Evolutionary conservation across 208 protist species (phyloP), one percentile per base, ranked within the genome.

Genomic region (Vickermania ingenoplastis): DNA sequence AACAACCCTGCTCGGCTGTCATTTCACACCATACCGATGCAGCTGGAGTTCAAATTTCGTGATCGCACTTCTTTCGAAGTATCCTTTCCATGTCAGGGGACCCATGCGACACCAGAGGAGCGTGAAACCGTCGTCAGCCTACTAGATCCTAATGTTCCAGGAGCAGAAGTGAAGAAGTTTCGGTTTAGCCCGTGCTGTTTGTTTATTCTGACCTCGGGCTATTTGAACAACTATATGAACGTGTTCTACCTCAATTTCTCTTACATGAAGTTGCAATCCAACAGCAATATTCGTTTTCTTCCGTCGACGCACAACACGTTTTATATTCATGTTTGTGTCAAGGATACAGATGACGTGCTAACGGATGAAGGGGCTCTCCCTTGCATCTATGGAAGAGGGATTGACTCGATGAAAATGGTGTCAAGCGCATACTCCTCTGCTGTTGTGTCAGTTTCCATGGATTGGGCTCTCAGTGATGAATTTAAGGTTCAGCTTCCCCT

Each of bases 401-500:
- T 95, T 24, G 82, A 77, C 60, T 74, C 71, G 49, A 25, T 82
- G 31, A 74, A 74, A n/a, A 70, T 95, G 59, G 80, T 89, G 45
- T 85, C 84, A 0, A 65, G 57, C 22, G 61, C 76, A 22, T 92
- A 77, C 80, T 79, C 74, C 24, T 79, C 83, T 41, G 73, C 83
- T 26, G 73, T 88, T 31, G 79, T 87, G 59, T 45, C 36, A n/a
- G 76, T 53, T 41, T 73, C 59, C 48, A 62, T 50, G 51, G 78
- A 91, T 27, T 78, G 81, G 24, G 27, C 57, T 11, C 63, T 95
- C 13, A 91, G 57, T 64, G 85, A 95, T 56, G 88, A 95, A 63
- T 82, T 92, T 71, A 95, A 95, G 74, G 63, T 95, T 31, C 85
- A 92, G 66, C 73, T 95, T 11, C 88, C 88, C 7, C 73, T 91